These are phyloP conservation scores for Coniochaeta hoffmannii DNA, from an alignment of 2,329 filamentous ascomycete genomes.

Conservation along the genomic window DNA sequence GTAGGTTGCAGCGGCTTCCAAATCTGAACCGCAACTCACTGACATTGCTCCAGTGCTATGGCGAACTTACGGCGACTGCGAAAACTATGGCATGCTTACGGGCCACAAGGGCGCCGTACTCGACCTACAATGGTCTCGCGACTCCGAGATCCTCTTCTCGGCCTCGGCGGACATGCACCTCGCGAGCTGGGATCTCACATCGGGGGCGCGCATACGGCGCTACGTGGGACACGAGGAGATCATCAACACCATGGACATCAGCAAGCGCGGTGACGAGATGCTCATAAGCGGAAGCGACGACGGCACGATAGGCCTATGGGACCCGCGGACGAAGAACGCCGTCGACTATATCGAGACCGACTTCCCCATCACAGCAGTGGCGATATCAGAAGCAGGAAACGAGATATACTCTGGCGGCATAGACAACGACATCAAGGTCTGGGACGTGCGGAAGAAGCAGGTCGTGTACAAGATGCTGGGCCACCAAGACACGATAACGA, in stretches of 20 bases:
- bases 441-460: constrained; percentile 89
- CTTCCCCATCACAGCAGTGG: constrained; percentile 86
- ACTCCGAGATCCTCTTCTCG: constrained; percentile 84
- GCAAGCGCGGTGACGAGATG: constrained; percentile 81
- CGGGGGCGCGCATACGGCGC: constrained; percentile 82
- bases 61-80: constrained; percentile 86
- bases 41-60: constrained; percentile 66
- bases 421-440: constrained; percentile 95
- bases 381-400: constrained; percentile 88
- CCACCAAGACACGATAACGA: constrained; percentile 88
- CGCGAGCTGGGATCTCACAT: constrained; percentile 91
- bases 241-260: constrained; percentile 88
- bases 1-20: constrained; percentile 21
- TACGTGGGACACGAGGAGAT: constrained; percentile 92
- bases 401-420: constrained; percentile 93
- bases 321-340: constrained; percentile 83
- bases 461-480: constrained; percentile 82
- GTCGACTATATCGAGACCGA: constrained; percentile 84
- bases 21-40: constrained; percentile 8
- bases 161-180: constrained; percentile 90
- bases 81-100: constrained; percentile 84
- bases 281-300: constrained; percentile 90
- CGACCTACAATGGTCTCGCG: constrained; percentile 93
- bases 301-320: constrained; percentile 91
- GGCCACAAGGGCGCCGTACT: constrained; percentile 89